These are phyloP conservation scores for Spizellomyces punctatus DNA, from an alignment of 192 early-diverging fungal genomes.

Conservation along the genomic window DNA sequence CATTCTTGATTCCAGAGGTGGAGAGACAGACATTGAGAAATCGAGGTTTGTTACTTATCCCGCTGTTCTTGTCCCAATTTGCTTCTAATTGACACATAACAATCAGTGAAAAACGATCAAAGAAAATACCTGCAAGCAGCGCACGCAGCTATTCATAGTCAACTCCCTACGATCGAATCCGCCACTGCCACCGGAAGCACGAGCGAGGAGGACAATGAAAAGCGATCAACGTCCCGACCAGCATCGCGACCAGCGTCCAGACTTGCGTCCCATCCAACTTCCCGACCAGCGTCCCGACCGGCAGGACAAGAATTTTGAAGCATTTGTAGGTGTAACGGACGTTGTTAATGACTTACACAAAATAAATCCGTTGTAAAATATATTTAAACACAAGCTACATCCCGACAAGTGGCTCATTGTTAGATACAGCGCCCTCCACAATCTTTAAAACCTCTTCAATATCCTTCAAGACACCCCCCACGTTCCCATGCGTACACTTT, in stretches of 20 bases:
- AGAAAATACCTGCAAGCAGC: slow-evolving; percentile 52
- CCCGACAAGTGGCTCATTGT: too few species aligned
- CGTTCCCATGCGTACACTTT: not conserved
- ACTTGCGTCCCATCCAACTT: not conserved
- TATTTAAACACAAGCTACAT: too few species aligned
- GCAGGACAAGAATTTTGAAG: not conserved
- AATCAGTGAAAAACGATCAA: slow-evolving; percentile 51
- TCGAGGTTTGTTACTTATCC: slow-evolving; percentile 34
- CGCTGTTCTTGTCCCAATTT: not conserved
- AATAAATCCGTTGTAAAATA: too few species aligned
- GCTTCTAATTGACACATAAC: not conserved
- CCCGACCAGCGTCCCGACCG: not conserved
- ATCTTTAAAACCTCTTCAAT: not conserved
- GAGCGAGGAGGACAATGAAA: not conserved
- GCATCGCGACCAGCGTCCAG: not conserved
- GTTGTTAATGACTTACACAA: too few species aligned
- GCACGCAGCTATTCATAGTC: slow-evolving; percentile 24
- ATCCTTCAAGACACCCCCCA: not conserved
- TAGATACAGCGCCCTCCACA: not conserved
- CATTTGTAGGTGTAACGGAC: not conserved
- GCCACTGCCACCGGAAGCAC: not conserved
- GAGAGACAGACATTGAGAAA: slow-evolving; percentile 48
- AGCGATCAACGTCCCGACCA: not conserved
- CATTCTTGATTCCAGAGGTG: slow-evolving; percentile 63
- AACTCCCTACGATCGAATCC: not conserved